A percentile compares a stretch with the other conserved stretches of the same genome.
Evolutionary conservation across 345 rosid genomes (phyloP).

Genomic region (Euphorbia peplus): DNA sequence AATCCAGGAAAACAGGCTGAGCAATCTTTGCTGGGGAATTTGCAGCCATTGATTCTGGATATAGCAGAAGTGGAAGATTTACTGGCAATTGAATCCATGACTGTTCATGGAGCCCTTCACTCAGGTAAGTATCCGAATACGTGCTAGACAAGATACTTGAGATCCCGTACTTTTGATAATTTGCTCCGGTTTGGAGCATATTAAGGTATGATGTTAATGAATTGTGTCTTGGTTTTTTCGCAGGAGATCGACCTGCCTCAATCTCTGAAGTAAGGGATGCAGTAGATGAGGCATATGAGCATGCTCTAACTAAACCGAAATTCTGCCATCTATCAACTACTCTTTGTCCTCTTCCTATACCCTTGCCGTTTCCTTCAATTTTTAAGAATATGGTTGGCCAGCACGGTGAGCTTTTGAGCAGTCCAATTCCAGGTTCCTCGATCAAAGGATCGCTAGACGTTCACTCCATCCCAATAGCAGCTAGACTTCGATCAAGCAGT

Average conservation of each 20-base stretch:
- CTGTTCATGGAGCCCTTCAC: conserved; percentile 65
- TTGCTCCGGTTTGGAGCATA: too few species aligned
- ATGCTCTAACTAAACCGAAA: conserved; percentile 39
- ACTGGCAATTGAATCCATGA: conserved; percentile 61
- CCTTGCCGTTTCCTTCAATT: conserved; percentile 88
- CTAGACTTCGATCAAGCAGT: conserved; percentile 62
- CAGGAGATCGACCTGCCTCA: conserved; percentile 52
- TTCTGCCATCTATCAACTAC: conserved; percentile 71
- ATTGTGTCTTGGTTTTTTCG: not conserved
- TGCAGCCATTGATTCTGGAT: conserved; percentile 72
- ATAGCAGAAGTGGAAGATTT: conserved; percentile 59
- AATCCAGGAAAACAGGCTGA: conserved; percentile 41
- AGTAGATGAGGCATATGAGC: conserved; percentile 46
- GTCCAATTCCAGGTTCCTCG: conserved; percentile 39
- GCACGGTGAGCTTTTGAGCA: conserved; percentile 66
- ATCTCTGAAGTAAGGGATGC: conserved; percentile 62
- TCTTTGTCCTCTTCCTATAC: conserved; percentile 80
- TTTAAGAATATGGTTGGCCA: conserved; percentile 62
- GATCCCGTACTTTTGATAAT: not conserved
- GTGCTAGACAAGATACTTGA: not conserved
- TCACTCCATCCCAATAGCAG: conserved; percentile 70
- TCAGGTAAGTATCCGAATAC: conserved; percentile 37
- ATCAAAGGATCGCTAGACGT: conserved; percentile 68
- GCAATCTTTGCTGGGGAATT: conserved; percentile 41
- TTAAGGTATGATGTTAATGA: not conserved